Evolutionary conservation across 1,139 yeast species (phyloP), one percentile per base, ranked within the genome.

Genomic region (Candida sanyaensis): DNA sequence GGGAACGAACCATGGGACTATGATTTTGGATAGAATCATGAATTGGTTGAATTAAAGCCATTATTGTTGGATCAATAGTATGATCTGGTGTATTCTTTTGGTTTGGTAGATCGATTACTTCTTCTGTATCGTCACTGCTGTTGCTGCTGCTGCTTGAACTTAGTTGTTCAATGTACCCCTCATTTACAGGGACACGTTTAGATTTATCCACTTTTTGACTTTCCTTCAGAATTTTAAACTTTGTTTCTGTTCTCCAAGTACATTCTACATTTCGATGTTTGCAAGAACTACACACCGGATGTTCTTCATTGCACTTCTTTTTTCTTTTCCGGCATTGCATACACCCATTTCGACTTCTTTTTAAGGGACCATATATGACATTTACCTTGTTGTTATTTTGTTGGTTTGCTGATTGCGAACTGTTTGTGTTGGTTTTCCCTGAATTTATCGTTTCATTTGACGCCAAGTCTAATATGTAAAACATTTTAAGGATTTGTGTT

Each of bases 261-360:
- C 70, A 65, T 38, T 57, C 54, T 4, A 58, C 54, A 2, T 59
- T 61, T 38, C 62, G 55, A 5, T 50, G 44, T n/a, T 45, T 46
- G 48, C 71, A 66, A 32, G 54, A 57, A 6, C 60, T 57, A 52
- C 71, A 66, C 5, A 45, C 43, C 1, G 71, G 71, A 43, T 58
- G 61, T 9, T 46, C 46, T 51, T 66, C 70, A 49, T 66, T 69
- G 48, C 71, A 66, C 46, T 64, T 65, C 45, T 64, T 54, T 47
- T 58, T 59, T 39, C 59, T 45, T 42, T 55, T 53, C 39, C 60
- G 50, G 42, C 64, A 60, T 17, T 47, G 52, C 21, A 54, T 30
- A 46, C 64, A 60, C 0, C 64, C 64, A 31, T 56, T 55, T 42
- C 55, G 52, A 6, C 62, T 57, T 41, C 64, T 38, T 21, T 43